Conservation (phyloP, 768 basidiomycete species). For the Amanita rubescens region DNA sequence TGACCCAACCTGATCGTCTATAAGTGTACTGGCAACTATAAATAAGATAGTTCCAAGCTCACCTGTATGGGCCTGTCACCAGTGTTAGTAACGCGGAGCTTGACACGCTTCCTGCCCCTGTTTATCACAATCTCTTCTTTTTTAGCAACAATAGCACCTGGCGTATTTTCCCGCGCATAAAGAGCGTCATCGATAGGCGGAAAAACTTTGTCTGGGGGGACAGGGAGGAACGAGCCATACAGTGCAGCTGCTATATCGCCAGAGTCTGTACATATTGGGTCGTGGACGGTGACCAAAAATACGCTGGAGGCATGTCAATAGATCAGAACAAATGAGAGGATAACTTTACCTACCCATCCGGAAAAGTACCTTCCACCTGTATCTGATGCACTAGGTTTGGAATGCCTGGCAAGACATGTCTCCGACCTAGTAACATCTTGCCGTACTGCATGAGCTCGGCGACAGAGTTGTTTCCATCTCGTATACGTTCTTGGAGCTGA, state of each 20-base stretch:
- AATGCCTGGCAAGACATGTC: constrained; percentile 85
- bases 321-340: neutral
- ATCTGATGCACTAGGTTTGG: constrained; percentile 73
- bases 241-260: constrained; percentile 79
- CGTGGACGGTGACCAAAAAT: constrained; percentile 96
- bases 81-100: constrained; percentile 76
- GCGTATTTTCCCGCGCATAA: constrained; percentile 47
- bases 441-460: constrained; percentile 92
- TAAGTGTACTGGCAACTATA: constrained; percentile 5
- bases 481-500: constrained; percentile 89
- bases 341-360: constrained; percentile 75
- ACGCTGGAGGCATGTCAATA: constrained; percentile 35
- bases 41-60: constrained; percentile 1
- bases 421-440: constrained; percentile 76
- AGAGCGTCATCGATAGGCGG: constrained; percentile 41
- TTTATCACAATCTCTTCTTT: constrained; percentile 71
- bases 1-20: constrained; percentile 63
- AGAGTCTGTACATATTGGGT: constrained; percentile 81
- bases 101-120: constrained; percentile 58
- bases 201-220: constrained; percentile 63
- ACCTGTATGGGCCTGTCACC: constrained; percentile 94
- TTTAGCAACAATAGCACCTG: constrained; percentile 71
- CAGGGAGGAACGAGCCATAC: constrained; percentile 90
- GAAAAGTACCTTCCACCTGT: constrained; percentile 91
- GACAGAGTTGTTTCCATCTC: constrained; percentile 84